Evolutionary conservation across 2,329 filamentous ascomycete species (phyloP), one percentile per base, ranked within the genome.

Genomic region (Pyrenophora tritici-repentis): DNA sequence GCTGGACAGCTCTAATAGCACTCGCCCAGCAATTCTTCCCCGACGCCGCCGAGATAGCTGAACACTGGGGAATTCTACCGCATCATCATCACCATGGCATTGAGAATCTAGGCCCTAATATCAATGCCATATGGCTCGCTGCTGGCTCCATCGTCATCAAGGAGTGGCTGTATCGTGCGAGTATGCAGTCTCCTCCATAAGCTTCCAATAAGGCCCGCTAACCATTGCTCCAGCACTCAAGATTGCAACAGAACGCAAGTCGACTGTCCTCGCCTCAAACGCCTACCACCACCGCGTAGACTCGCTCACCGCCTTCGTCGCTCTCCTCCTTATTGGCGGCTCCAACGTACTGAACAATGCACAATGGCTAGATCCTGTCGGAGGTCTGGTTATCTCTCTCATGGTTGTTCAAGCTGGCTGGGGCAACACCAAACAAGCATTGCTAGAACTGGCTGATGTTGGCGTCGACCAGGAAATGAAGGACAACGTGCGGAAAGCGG

Each of bases 221-320:
- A 75, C 52, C n/a, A 35, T 40, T 44, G 44, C 26, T 47, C 24
- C 63, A 95, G 90, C 91, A 43, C 95, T 97, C 87, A 97, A 97
- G 78, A 86, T 99, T 54, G 94, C 94, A 38, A 86, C 86, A 64
- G 90, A 96, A 75, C 90, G 93, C 73, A 96, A 96, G 71, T 97
- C 93, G 10, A 95, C 92, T 6, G 91, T 99, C 53, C 85, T 99
- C 18, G 92, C 93, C 33, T 97, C 92, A 51, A 99, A 99, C 70
- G 93, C 94, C 52, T 83, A 97, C 60, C 94, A 99, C 76, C 94
- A 97, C 78, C 90, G 94, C 54, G 87, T 99, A 70, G 94, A 99
- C 75, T 96, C 91, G 51, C 82, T 97, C 49, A 99, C 94, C 1
- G 93, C 93, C 59, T 89, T 97, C 64, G 94, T 97, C 48, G 95